Evolutionary conservation across 2,329 filamentous ascomycete genomes (phyloP).

Genomic region (Arthroderma sp.): DNA sequence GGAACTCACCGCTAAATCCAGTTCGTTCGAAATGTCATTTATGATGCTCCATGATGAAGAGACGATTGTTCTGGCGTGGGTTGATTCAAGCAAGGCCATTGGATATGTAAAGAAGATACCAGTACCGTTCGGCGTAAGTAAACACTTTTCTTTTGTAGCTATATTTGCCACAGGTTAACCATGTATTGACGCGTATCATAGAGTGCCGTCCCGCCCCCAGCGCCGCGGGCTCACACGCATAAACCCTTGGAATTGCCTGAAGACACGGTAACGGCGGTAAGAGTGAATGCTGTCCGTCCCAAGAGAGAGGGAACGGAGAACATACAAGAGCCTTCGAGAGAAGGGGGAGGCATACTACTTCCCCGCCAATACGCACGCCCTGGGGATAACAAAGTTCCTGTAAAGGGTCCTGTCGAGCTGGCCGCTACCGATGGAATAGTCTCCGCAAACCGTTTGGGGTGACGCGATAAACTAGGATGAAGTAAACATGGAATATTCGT

Average conservation of each 20-base stretch:
- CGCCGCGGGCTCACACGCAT: background rate
- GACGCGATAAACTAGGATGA: background rate
- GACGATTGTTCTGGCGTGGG: conserved; percentile 28
- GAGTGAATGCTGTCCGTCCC: background rate
- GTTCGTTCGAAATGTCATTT: conserved; percentile 27
- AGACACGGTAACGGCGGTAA: background rate
- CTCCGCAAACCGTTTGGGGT: background rate
- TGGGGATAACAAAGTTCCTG: too few relatives aligned
- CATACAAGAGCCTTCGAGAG: too few relatives aligned
- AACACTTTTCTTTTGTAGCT: background rate
- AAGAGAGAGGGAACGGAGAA: background rate
- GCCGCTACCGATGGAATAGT: conserved; percentile 6
- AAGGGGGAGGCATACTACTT: too few relatives aligned
- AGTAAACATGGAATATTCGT: too few relatives aligned
- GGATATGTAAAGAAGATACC: conserved; percentile 19
- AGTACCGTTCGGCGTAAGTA: conserved; percentile 10
- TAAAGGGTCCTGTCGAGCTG: conserved; percentile 3
- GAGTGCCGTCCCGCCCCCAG: background rate
- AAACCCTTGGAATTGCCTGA: background rate
- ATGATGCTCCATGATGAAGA: conserved; percentile 28
- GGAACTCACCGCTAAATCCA: conserved; percentile 27
- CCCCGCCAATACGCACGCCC: too few relatives aligned
- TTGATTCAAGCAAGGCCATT: conserved; percentile 21
- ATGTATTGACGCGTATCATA: too few relatives aligned
- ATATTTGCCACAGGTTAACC: too few relatives aligned